phyloP scores from a whole-genome alignment of 805 yeast genomes.

The Saccharomycopsis sp. region DNA sequence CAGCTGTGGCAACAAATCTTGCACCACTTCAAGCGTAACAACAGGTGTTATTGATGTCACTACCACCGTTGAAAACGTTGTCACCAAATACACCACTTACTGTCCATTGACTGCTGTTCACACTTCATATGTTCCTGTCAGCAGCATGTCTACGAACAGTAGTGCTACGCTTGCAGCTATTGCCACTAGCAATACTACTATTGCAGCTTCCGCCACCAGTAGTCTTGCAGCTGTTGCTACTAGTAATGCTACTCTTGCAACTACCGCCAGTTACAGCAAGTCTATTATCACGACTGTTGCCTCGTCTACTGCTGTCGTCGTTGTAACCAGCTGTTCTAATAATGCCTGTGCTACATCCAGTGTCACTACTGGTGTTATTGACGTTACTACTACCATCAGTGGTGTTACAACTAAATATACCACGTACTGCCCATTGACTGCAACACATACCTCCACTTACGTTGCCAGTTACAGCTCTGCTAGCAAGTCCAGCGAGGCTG shows the following conservation, averaged over 20 bases:
- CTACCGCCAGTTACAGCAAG: conserved; percentile 27
- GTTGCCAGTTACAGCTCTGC: neutral
- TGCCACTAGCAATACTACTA: neutral
- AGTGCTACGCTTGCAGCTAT: neutral
- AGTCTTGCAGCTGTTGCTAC: too few species aligned
- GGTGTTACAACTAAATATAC: conserved; percentile 23
- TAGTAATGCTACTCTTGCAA: conserved; percentile 28
- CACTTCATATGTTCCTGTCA: conserved; percentile 33
- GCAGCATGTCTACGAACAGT: conserved; percentile 27
- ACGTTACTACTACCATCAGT: conserved; percentile 20
- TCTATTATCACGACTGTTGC: conserved; percentile 16
- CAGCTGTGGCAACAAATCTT: conserved; percentile 21
- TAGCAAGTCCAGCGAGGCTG: neutral
- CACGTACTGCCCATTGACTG: conserved; percentile 25
- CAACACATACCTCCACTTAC: conserved; percentile 25
- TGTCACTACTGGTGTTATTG: conserved; percentile 17
- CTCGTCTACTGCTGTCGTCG: neutral
- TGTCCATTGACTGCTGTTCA: conserved; percentile 18
- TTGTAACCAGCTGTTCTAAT: conserved; percentile 2
- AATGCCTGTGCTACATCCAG: conserved; percentile 22
- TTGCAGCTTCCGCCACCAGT: too few species aligned
- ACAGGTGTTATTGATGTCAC: conserved; percentile 21
- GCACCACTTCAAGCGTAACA: conserved; percentile 17
- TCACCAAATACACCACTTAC: conserved; percentile 18
- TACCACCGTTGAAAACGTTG: conserved; percentile 13